phyloP scores from a whole-genome alignment of 2,329 filamentous ascomycete species.

The Claviceps sp. region DNA sequence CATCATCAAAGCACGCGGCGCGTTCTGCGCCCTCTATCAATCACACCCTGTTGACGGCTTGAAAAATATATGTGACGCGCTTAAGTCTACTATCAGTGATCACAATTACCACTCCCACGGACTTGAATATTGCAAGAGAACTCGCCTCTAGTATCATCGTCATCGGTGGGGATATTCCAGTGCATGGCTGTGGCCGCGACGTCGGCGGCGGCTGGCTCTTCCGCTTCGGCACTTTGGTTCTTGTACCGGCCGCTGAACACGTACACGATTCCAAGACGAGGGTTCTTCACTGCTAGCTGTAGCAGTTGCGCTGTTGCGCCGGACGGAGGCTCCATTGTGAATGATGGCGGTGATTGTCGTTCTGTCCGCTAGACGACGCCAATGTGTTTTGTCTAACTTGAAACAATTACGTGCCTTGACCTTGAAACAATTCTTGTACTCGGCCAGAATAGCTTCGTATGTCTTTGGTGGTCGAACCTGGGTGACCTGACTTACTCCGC shows the following conservation, averaged over 20 bases:
- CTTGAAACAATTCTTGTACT: too few relatives aligned
- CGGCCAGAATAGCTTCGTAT: too few relatives aligned
- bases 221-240: too few relatives aligned
- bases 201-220: too few relatives aligned
- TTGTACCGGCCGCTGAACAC: too few relatives aligned
- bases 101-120: neutral
- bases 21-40: slow-evolving; percentile 18
- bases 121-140: neutral
- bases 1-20: slow-evolving; percentile 19
- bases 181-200: too few relatives aligned
- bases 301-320: slow-evolving; percentile 5
- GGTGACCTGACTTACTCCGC: too few relatives aligned
- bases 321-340: slow-evolving; percentile 8
- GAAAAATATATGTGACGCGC: slow-evolving; percentile 2
- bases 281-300: neutral
- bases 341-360: slow-evolving; percentile 4
- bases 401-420: too few relatives aligned
- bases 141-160: neutral
- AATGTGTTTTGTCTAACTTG: neutral
- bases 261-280: too few relatives aligned
- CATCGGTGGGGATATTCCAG: neutral
- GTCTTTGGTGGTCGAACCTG: too few relatives aligned
- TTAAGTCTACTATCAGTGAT: neutral
- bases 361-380: neutral
- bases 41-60: slow-evolving; percentile 4